Base-by-base conservation (phyloP, 169 alveolate genomes). In the Cryptosporidium ubiquitum region DNA sequence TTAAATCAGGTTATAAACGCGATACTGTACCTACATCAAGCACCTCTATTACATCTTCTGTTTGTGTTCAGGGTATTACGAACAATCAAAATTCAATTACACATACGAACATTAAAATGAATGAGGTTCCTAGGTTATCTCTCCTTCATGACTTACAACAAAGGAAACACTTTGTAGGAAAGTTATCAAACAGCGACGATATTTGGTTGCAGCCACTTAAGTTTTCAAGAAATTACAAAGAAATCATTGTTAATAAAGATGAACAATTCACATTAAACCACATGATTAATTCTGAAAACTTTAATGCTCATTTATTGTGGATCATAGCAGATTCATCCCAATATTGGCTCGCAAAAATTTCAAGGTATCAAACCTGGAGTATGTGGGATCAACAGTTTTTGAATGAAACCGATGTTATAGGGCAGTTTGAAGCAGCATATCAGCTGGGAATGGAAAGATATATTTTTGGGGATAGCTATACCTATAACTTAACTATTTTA, bases 381-480 rank as follows among this genome's bases (percentile, higher is more conserved):
- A 79, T 79, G 89, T 79, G 89, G 89, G 89, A 79, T 37, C 89
- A 79, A 52, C 89, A 79, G 29, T 66, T 79, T 40, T 37, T 79
- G 49, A 79, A 79, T 58, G 89, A 79, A 79, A 79, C 74, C 14
- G 58, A 49, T 7, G 79, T 79, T 7, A 52, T 79, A 14, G 89
- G 79, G 5, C 89, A 79, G 39, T 29, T 39, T 7, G 89, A 79
- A 20, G 89, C 89, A 42, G 89, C 89, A 26, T 20, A 40, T 23
- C 73, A 79, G 20, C 68, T 79, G 1, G 89, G 89, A 7, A 58
- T 58, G 64, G 89, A 79, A 42, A 58, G 74, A 26, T 73, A 73
- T 16, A 73, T 55, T 31, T 64, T 79, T 40, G 64, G 69, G 6
- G 37, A 79, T 16, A 18, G 33, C 3, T 16, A 42, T n/a, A 16